phyloP scores from a whole-genome alignment of 306 rosid species.

The Oxytropis ochrocephala region DNA sequence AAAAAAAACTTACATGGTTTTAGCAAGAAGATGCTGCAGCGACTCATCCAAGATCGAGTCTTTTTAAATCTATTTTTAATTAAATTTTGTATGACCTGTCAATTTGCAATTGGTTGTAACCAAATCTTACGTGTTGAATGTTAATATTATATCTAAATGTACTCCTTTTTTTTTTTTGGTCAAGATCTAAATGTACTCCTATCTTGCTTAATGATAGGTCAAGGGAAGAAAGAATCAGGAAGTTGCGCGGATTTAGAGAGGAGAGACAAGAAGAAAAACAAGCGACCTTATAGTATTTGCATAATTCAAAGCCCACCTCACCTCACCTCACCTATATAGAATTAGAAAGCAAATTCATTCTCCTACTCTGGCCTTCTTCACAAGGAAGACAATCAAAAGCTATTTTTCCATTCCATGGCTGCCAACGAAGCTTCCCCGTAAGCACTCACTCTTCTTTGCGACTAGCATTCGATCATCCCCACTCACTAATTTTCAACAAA shows the following conservation, averaged over 20 bases:
- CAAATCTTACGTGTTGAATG: too few species aligned
- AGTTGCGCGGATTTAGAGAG: not conserved
- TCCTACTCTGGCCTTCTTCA: not conserved
- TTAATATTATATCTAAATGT: too few species aligned
- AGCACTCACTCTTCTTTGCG: conserved; percentile 15
- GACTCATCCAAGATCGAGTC: too few species aligned
- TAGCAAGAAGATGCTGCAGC: too few species aligned
- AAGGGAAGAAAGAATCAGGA: not conserved
- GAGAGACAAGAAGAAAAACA: not conserved
- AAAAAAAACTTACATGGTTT: too few species aligned
- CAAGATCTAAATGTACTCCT: too few species aligned
- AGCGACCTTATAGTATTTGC: not conserved
- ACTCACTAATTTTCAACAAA: not conserved
- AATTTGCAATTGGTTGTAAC: too few species aligned
- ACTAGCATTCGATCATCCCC: not conserved
- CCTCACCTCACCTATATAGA: too few species aligned
- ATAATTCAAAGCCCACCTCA: not conserved
- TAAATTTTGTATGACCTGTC: too few species aligned
- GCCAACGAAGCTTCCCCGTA: conserved; percentile 70
- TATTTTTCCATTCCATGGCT: conserved; percentile 39
- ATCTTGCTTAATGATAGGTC: too few species aligned
- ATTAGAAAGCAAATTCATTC: not conserved
- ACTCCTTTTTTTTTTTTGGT: too few species aligned
- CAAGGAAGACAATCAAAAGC: not conserved
- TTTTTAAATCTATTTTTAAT: too few species aligned